Base-by-base conservation (phyloP, 2,329 filamentous ascomycete genomes). In the Tolypocladium nubicola region DNA sequence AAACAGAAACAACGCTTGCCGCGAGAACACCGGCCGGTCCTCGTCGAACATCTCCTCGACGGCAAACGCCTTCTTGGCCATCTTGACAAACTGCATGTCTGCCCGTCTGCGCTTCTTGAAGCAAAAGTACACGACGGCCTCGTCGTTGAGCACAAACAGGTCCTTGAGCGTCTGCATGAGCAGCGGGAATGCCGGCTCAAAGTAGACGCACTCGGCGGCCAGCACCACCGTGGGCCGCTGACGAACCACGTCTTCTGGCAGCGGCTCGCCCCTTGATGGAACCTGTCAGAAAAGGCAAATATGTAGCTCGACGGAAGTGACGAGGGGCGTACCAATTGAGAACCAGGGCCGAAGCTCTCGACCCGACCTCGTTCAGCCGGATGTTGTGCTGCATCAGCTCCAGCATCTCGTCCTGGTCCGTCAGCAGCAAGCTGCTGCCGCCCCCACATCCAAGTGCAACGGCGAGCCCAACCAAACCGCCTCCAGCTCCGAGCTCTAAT, bases 151-250 rank as follows among this genome's bases (percentile, higher is more conserved):
- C 19, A 82, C 80, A 62, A 96, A 78, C 53, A 97, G 77, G 61
- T 89, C 84, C 59, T 82, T 77, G 62, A 97, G 75, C 7, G 93
- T 97, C 61, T 84, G 76, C 67, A 94, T 81, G 52, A 99, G 80
- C 39, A 97, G 78, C 37, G 93, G 92, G 68, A 97, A 97, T 1
- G 94, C 90, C 3, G 93, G 91, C 72, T 97, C 94, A 71, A 96
- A 96, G 76, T 97, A 99, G 53, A 96, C 91, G 73, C 93, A 97
- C 71, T 97, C 94, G 45, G 92, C 93, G 4, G 94, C 94, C n/a
- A 97, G 80, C 57, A 99, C 85, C 57, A 96, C 78, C 65, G 92
- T 85, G 21, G 91, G 90, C 61, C 82, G 81, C 63, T 78, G 76
- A 56, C 78, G 72, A 55, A 78, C 63, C 49, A 87, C 75, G 49